Base-by-base conservation (phyloP, 768 basidiomycete genomes). In the Lactarius vividus region DNA sequence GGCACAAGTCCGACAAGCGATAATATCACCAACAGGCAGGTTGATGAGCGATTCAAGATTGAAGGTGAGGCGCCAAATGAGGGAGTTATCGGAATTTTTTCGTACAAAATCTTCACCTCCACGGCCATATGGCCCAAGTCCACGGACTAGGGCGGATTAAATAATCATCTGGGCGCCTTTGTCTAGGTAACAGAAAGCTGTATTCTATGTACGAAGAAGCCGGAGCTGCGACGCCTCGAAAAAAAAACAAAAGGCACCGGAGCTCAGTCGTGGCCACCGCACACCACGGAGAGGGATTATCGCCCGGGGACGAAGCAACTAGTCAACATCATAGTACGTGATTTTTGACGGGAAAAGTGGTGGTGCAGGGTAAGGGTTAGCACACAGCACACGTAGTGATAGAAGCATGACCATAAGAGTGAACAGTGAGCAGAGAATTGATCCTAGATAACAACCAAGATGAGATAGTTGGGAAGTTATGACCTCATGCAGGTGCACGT, bases 401-500 rank as follows among this genome's bases (percentile, higher is more conserved):
- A 58, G 29, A 42, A 62, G 61, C 23, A 58, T 53, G 3, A 33
- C 57, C 44, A 67, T 35, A 67, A 46, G 33, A 46, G 57, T 59
- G 66, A 29, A 40, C 33, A 26, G 39, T 39, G 52, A n/a, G 57
- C 57, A 59, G 53, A 37, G 31, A 54, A 26, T 53, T 62, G 57
- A 63, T 31, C 52, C 57, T 42, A 31, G 35, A 63, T 63, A 31
- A 5, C 57, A 31, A 5, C 57, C 40, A 63, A 59, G 57, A 63
- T 63, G 66, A 62, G 49, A 7, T 42, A 46, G 57, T 29, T 46
- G 52, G 33, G 57, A 55, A 59, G 26, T 10, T 28, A 67, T 67
- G 62, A 67, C 62, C 61, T 67, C 66, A 67, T 63, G 57, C 33
- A 55, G 49, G 49, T 26, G 37, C 57, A 54, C 56, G 16, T 54